phyloP scores from a whole-genome alignment of 768 basidiomycete genomes.

The Boletellus emodensis region DNA sequence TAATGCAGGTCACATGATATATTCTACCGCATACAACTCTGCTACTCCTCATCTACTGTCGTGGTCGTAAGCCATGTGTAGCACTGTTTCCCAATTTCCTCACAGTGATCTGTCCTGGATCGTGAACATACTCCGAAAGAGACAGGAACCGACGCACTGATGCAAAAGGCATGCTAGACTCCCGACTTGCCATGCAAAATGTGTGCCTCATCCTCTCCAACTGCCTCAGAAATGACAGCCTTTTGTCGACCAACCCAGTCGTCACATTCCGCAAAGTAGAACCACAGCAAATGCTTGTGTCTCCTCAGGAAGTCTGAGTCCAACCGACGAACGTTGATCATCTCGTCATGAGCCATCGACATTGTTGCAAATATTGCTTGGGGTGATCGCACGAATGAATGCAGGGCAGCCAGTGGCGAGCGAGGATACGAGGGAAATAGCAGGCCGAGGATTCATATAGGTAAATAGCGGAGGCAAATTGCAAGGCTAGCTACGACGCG shows the following conservation, averaged over 20 bases:
- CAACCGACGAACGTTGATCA: conserved; percentile 52
- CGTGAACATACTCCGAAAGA: too few species aligned
- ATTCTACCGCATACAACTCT: not conserved
- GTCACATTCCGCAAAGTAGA: conserved; percentile 62
- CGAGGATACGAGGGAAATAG: conserved; percentile 51
- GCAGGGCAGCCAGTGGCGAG: conserved; percentile 43
- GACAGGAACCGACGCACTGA: conserved; percentile 44
- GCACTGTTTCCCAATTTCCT: conserved; percentile 48
- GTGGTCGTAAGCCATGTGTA: conserved; percentile 35
- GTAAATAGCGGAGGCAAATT: conserved; percentile 32
- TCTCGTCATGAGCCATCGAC: conserved; percentile 65
- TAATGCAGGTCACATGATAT: conserved; percentile 9
- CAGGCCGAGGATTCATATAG: conserved; percentile 41
- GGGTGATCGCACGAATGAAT: conserved; percentile 49
- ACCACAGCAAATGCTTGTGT: conserved; percentile 38
- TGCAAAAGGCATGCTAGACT: conserved; percentile 71
- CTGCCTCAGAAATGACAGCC: conserved; percentile 37
- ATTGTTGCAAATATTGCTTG: conserved; percentile 49
- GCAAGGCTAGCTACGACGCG: conserved; percentile 44
- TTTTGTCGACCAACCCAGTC: conserved; percentile 67
- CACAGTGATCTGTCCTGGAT: conserved; percentile 44
- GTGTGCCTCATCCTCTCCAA: conserved; percentile 34
- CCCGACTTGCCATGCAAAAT: conserved; percentile 44
- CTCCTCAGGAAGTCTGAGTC: conserved; percentile 44
- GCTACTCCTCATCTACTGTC: not conserved